Base-by-base conservation (phyloP, 306 rosid species). In the Prunus padus region DNA sequence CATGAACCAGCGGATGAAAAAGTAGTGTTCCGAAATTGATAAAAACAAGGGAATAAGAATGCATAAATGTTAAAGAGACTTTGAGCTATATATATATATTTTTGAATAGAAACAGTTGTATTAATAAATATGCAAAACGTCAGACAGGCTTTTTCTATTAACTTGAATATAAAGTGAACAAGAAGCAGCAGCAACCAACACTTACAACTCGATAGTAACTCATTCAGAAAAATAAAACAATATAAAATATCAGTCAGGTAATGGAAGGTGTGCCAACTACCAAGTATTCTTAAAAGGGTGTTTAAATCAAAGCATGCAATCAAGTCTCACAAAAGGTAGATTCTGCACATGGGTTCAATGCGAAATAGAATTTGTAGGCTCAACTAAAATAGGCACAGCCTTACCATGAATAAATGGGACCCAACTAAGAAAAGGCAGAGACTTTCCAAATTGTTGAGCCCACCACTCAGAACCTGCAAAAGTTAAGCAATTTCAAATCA, bases 391-490 rank as follows among this genome's bases (percentile, higher is more conserved):
- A 81, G 71, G 51, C 55, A 28, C 5, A 73, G 47, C 54, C 89
- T 78, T 89, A 92, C 99, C 96, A 67, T 37, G 69, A 46, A 90
- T 8, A 76, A 79, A 66, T 51, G 98, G 97, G 72, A 90, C 66
- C 99, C 99, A 92, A 69, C 88, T 83, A 71, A 96, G 79, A 72
- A 89, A 64, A 28, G 97, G 97, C 15, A 95, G 2, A 66, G 97
- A 95, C 80, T 84, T 88, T 25, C 91, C 91, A 79, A 89, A 82
- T 67, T 75, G 80, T 64, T 90, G 93, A 83, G 78, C 90, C 97
- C 97, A 95, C 97, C 99, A 92, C 72, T 85, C 92, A 76, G 97
- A 88, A 87, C 98, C 99, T 95, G 84, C 64, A 82, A 80, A 62
- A 66, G 56, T 67, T 71, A 76, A 12, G 25, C 42, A 50, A 15